Evolutionary conservation across 257 asterid genomes (phyloP), one percentile per base, ranked within the genome.

Genomic region (Pogostemon cablin): DNA sequence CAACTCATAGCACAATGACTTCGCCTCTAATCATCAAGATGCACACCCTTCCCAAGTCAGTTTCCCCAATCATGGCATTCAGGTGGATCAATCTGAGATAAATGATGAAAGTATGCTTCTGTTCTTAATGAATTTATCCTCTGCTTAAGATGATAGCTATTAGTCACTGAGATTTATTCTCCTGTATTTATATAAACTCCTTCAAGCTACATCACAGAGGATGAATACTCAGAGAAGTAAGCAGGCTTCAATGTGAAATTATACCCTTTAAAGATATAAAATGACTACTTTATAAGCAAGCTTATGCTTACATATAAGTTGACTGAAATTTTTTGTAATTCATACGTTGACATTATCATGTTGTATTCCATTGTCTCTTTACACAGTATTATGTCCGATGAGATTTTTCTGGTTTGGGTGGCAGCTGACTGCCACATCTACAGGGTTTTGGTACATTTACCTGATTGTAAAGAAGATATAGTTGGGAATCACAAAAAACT

Each of bases 91-190:
- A 54, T 59, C 77, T 70, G 79, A 77, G 77, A 67, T 59, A 41
- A 75, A 73, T 63, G 88, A 82, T 75, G 83, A 81, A 69, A 52
- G 96, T 87, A 83, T 37, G 86, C 69, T 81, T 69, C 71, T 78
- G 60, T 25, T 62, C 70, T 75, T 80, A 55, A 15, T 41, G 67
- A 25, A 46, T 69, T 58, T 52, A 71, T 67, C 72, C 56, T 56
- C 71, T 52, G 65, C 72, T 70, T 59, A 49, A 62, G 58, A 74
- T 72, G 74, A 55, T 59, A 42, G 62, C 25, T 44, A 68, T 61
- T 44, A 67, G 44, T 48, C 63, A 53, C 66, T 74, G 46, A 69
- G 35, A 57, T 55, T 64, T 35, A 72, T 47, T 54, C 41, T 72
- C 69, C 80, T 76, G 17, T 72, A 40, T 82, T 81, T 65, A 72